Evolutionary conservation across 1,284 basidiomycete species (phyloP).

Genomic region (Papiliotrema terrestris): DNA sequence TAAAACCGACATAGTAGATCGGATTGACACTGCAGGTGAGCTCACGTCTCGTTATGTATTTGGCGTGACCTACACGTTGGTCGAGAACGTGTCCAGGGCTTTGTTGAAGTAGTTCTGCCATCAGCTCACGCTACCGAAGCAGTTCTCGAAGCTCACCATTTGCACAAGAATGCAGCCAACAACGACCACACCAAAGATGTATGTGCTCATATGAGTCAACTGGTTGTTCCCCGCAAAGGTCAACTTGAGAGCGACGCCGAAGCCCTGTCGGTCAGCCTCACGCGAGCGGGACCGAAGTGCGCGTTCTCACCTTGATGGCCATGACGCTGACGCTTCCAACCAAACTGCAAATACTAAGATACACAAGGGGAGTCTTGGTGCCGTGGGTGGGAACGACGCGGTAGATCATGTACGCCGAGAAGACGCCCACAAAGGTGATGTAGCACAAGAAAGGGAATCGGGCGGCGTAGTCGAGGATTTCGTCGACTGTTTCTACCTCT

Average conservation of each 20-base stretch:
- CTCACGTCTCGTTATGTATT: conserved; percentile 5
- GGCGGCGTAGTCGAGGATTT: conserved; percentile 75
- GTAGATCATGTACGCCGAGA: conserved; percentile 84
- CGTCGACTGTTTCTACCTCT: conserved; percentile 87
- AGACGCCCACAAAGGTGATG: conserved; percentile 76
- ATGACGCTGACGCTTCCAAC: conserved; percentile 96
- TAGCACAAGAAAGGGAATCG: conserved; percentile 89
- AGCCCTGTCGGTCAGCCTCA: conserved; percentile 55
- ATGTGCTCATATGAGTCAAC: conserved; percentile 89
- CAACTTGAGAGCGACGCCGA: conserved; percentile 93
- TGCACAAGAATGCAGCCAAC: conserved; percentile 85
- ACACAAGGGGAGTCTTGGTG: conserved; percentile 82
- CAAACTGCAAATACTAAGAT: conserved; percentile 95
- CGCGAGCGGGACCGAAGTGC: not conserved
- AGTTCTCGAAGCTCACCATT: conserved; percentile 56
- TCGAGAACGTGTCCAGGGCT: conserved; percentile 93
- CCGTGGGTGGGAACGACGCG: conserved; percentile 82
- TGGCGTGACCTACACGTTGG: conserved; percentile 75
- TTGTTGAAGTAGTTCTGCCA: conserved; percentile 92
- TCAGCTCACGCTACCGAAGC: not conserved
- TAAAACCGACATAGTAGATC: conserved; percentile 98
- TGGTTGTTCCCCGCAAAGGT: conserved; percentile 94
- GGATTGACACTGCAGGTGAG: conserved; percentile 77
- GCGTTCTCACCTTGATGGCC: conserved; percentile 42
- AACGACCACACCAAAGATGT: conserved; percentile 84